A percentile compares a stretch with the other conserved stretches of the same genome.
These are phyloP conservation scores for Saturnispora serradocipensis DNA, from an alignment of 805 yeast genomes.

Conservation along the genomic window DNA sequence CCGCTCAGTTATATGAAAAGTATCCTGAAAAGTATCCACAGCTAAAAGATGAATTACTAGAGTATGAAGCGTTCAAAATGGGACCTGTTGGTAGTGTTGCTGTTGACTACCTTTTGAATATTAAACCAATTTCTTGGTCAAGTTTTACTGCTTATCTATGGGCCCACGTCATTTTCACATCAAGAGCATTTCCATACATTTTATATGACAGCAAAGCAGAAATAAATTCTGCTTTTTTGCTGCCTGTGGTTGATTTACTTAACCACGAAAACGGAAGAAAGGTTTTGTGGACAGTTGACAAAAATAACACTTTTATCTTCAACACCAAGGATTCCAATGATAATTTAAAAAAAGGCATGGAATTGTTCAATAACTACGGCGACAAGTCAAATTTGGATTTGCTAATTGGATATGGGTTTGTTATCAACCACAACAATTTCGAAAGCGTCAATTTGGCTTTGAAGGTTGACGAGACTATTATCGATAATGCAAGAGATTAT, in stretches of 20 bases:
- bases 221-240: slow-evolving; percentile 48
- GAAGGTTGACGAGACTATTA: slow-evolving; percentile 34
- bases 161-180: slow-evolving; percentile 60
- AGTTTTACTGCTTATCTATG: slow-evolving; percentile 63
- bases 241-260: slow-evolving; percentile 71
- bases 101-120: slow-evolving; percentile 12
- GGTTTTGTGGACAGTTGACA: slow-evolving; percentile 47
- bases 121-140: slow-evolving; percentile 39
- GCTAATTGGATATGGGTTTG: slow-evolving; percentile 73
- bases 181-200: slow-evolving; percentile 75
- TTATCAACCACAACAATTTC: slow-evolving; percentile 39
- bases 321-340: slow-evolving; percentile 25
- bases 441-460: slow-evolving; percentile 55
- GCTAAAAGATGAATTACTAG: slow-evolving; percentile 15
- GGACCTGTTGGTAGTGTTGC: slow-evolving; percentile 15
- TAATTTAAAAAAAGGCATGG: slow-evolving; percentile 35
- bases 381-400: slow-evolving; percentile 56
- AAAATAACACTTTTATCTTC: slow-evolving; percentile 28
- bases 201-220: slow-evolving; percentile 32
- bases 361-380: slow-evolving; percentile 79
- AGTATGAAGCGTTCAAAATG: slow-evolving; percentile 20
- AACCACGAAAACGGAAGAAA: slow-evolving; percentile 58
- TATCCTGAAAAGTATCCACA: slow-evolving; percentile 10
- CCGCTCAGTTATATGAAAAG: slow-evolving; percentile 16
- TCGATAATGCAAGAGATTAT: slow-evolving; percentile 26